Base-by-base conservation (phyloP, 805 yeast genomes). In the Candida sakaeoensis region DNA sequence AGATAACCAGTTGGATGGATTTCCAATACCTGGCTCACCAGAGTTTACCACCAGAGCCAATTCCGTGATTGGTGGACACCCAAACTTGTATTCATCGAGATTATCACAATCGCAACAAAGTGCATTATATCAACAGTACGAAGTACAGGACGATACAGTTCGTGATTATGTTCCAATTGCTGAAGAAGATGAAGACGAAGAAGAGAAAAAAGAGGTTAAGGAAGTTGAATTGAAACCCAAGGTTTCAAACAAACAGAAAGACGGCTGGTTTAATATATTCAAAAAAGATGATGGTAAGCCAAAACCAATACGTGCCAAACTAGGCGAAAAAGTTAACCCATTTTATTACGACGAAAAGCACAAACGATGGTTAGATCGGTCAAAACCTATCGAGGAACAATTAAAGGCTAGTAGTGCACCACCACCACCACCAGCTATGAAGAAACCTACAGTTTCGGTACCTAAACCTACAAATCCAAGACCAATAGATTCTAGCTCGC, bases 351-450 rank as follows among this genome's bases (percentile, higher is more conserved):
- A 90, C 63, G 91, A 86, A 51, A 79, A 84, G 43, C 73, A 84
- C 54, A 81, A 83, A 57, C 75, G 96, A 53, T 93, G 97, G 96
- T 78, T 93, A 38, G 82, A 87, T 54, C 77, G 76, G 40, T 76
- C 79, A 46, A 79, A 77, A 3, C 75, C 81, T 18, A 69, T 75
- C 36, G 93, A 78, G 54, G 90, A 83, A 36, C 80, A 80, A 51
- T 61, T 71, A 37, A 68, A 65, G 35, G 61, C 69, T 5, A 60
- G 77, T 1, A 72, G 77, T 3, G 79, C 82, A 2, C 82, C 91
- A 2, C 91, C 96, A 4, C 93, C 95, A 3, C 72, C 73, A 8
- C 52, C 57, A 36, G 57, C 52, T 52, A 66, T 56, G 47, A 59
- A 60, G 39, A 48, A 49, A 14, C 36, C 31, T 12, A 28, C 30